Conservation (phyloP, 2,329 filamentous ascomycete species). For the Apiospora phragmitis region DNA sequence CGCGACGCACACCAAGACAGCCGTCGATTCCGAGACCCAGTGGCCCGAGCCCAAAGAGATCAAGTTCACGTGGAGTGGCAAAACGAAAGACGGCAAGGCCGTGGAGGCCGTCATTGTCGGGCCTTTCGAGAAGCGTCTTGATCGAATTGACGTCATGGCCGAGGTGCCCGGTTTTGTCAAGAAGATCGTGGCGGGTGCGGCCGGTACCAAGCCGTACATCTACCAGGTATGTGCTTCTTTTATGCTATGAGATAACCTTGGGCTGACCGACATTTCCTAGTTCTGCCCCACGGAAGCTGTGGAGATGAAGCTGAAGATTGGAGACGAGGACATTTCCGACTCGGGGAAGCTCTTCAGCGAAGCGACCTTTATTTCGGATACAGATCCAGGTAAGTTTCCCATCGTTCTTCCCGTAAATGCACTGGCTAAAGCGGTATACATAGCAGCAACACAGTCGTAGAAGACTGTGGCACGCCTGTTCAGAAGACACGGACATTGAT, state of each 20-base stretch:
- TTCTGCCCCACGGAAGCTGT: conserved; percentile 64
- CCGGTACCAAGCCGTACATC: conserved; percentile 94
- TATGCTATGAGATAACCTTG: not conserved
- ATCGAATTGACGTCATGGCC: conserved; percentile 93
- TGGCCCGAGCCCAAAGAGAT: conserved; percentile 85
- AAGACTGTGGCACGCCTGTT: not conserved
- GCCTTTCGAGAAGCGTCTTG: conserved; percentile 66
- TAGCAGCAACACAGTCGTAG: conserved; percentile 6
- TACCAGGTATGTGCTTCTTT: conserved; percentile 74
- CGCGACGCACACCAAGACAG: conserved; percentile 68
- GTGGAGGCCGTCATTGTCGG: conserved; percentile 71
- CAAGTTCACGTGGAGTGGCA: conserved; percentile 77
- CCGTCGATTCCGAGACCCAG: conserved; percentile 73
- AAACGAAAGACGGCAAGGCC: conserved; percentile 72
- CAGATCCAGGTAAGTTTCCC: conserved; percentile 5
- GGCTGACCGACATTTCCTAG: conserved; percentile 42
- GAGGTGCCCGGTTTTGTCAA: conserved; percentile 96
- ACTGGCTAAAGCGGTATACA: not conserved
- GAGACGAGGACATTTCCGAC: conserved; percentile 76
- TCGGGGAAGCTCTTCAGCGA: conserved; percentile 81
- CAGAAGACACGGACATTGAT: not conserved
- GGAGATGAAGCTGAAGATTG: conserved; percentile 80
- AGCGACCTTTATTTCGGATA: conserved; percentile 88
- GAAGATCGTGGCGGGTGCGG: conserved; percentile 83
- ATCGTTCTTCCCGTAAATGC: not conserved